These are phyloP conservation scores for Nicotiana noctiflora DNA, from an alignment of 257 asterid species.

Conservation along the genomic window DNA sequence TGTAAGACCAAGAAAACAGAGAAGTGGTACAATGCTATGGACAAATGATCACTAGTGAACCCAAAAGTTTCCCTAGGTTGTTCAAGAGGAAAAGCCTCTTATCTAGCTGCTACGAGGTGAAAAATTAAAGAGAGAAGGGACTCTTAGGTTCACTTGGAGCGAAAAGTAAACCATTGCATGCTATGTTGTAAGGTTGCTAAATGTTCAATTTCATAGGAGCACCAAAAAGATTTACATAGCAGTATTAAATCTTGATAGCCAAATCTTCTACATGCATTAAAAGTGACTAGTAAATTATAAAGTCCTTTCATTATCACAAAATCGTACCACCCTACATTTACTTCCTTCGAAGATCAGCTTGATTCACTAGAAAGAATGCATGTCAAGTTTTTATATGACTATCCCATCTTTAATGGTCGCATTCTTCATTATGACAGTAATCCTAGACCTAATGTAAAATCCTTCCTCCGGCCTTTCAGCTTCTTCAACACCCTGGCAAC, in stretches of 20 bases:
- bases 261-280: not conserved
- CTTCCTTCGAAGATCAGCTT: not conserved
- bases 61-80: too few species aligned
- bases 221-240: not conserved
- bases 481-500: conserved; percentile 67
- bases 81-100: not conserved
- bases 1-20: conserved; percentile 6
- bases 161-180: not conserved
- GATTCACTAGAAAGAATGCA: conserved; percentile 6
- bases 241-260: not conserved
- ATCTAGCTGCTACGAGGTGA: not conserved
- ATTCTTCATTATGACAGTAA: conserved; percentile 70
- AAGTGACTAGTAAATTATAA: not conserved
- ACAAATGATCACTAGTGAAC: too few species aligned
- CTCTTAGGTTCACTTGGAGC: not conserved
- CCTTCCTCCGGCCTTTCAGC: conserved; percentile 73
- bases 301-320: not conserved
- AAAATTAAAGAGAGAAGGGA: not conserved
- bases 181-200: not conserved
- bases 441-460: conserved; percentile 80
- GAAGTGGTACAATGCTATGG: too few species aligned
- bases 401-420: conserved; percentile 80
- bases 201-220: not conserved
- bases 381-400: conserved; percentile 43
- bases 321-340: not conserved